Conservation (phyloP, 768 basidiomycete species). For the Suillus spraguei region DNA sequence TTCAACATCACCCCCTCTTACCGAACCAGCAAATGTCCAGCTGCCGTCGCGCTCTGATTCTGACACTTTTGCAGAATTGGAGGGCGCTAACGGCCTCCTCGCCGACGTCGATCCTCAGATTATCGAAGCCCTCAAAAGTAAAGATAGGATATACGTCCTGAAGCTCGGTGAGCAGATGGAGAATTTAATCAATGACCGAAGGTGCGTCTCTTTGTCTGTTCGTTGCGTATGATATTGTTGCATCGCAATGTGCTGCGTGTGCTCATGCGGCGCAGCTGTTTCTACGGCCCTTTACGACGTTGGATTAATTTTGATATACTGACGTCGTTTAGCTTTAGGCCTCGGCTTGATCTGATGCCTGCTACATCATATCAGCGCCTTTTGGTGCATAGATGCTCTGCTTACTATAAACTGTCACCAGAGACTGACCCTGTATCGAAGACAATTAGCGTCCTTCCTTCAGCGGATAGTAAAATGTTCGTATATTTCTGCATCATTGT, state of each 20-base stretch:
- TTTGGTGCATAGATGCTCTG: conserved; percentile 83
- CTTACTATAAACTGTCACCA: conserved; percentile 74
- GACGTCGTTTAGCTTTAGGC: conserved; percentile 40
- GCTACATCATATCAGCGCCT: conserved; percentile 82
- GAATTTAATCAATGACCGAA: conserved; percentile 71
- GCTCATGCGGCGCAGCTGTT: conserved; percentile 9
- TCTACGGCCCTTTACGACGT: background rate
- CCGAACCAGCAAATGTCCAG: conserved; percentile 16
- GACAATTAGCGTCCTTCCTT: conserved; percentile 56
- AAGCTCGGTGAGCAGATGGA: conserved; percentile 91
- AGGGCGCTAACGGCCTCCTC: conserved; percentile 25
- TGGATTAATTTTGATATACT: conserved; percentile 19
- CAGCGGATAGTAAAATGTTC: conserved; percentile 76
- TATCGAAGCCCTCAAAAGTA: conserved; percentile 83
- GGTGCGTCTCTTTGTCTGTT: conserved; percentile 45
- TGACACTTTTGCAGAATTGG: conserved; percentile 33
- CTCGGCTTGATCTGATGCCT: conserved; percentile 67
- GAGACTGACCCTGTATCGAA: conserved; percentile 70
- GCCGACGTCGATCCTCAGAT: conserved; percentile 76
- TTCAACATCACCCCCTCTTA: conserved; percentile 16
- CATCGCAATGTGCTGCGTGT: conserved; percentile 10
- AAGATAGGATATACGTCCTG: conserved; percentile 85
- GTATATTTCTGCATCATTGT: conserved; percentile 29
- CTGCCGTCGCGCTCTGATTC: conserved; percentile 26
- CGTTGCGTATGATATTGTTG: conserved; percentile 14